A percentile compares a stretch with the other conserved stretches of the same genome.
Evolutionary conservation across 306 rosid species (phyloP).

Genomic region (Leucaena leucocephala): DNA sequence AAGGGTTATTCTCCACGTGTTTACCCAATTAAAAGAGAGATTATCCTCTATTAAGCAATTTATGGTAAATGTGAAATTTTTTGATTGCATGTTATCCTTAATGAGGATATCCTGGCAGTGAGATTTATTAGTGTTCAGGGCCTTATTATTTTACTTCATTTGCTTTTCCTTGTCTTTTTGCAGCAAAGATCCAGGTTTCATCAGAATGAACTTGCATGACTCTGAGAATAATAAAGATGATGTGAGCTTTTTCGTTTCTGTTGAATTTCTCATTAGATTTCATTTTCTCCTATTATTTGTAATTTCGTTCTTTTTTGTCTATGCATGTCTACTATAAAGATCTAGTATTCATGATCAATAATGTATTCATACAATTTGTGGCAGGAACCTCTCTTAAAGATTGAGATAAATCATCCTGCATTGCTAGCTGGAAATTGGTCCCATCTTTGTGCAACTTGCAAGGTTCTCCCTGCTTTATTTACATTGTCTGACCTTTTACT

Average conservation of each 20-base stretch:
- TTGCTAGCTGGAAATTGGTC: slow-evolving; percentile 93
- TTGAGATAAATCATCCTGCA: slow-evolving; percentile 89
- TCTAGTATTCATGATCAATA: neutral
- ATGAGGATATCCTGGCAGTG: neutral
- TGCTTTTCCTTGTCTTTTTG: slow-evolving; percentile 38
- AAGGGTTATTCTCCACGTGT: neutral
- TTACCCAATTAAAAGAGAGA: neutral
- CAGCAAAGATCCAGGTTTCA: slow-evolving; percentile 99
- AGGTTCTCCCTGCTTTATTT: slow-evolving; percentile 61
- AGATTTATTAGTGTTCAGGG: slow-evolving; percentile 10
- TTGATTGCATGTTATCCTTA: neutral
- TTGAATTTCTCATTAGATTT: slow-evolving; percentile 11
- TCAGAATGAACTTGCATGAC: slow-evolving; percentile 67
- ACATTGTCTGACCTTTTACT: slow-evolving; percentile 65
- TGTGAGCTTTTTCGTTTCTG: slow-evolving; percentile 49
- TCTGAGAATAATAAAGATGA: slow-evolving; percentile 82
- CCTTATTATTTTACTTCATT: slow-evolving; percentile 4
- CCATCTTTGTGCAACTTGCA: slow-evolving; percentile 82
- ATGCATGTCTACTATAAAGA: neutral
- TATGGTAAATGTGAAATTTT: neutral
- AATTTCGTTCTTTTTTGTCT: neutral
- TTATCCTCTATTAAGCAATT: neutral
- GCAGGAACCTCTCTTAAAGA: slow-evolving; percentile 90
- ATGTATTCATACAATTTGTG: slow-evolving; percentile 34
- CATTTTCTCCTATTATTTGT: slow-evolving; percentile 1